Evolutionary conservation across 495 filamentous ascomycete species (phyloP).

Genomic region (Penicillium samsonianum): DNA sequence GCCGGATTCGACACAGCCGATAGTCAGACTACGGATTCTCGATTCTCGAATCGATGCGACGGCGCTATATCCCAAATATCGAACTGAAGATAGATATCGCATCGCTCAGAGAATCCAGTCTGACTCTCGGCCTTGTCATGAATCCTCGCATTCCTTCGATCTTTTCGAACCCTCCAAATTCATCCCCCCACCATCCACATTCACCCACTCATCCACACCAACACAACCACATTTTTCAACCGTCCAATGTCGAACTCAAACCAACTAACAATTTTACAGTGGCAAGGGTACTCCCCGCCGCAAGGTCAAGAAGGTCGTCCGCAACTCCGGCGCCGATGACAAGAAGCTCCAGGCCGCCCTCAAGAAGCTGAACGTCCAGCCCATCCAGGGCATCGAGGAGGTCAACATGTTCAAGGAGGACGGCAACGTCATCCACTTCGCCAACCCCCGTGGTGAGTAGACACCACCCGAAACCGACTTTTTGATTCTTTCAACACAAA

Average conservation of each 20-base stretch:
- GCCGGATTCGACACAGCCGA: conserved; percentile 1
- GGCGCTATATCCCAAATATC: background rate
- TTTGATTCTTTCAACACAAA: conserved; percentile 1
- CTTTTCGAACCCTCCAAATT: background rate
- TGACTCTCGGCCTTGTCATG: conserved; percentile 2
- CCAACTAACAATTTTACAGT: conserved; percentile 49
- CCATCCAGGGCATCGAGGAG: conserved; percentile 98
- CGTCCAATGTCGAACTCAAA: conserved; percentile 3
- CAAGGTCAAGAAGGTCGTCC: conserved; percentile 97
- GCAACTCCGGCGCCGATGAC: conserved; percentile 88
- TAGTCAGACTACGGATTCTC: conserved; percentile 2
- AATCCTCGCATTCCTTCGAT: conserved; percentile 10
- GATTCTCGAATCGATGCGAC: conserved; percentile 1
- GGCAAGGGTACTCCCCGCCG: conserved; percentile 97
- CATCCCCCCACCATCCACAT: conserved; percentile 8
- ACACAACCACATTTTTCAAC: background rate
- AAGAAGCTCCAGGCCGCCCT: conserved; percentile 96
- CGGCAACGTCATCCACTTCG: conserved; percentile 99
- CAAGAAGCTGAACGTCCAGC: conserved; percentile 95
- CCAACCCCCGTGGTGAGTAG: conserved; percentile 85
- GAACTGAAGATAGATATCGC: background rate
- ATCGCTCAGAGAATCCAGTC: background rate
- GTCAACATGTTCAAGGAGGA: conserved; percentile 99
- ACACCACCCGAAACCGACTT: background rate
- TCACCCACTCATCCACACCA: background rate